phyloP scores from a whole-genome alignment of 2,329 filamentous ascomycete species.

The Aureobasidium vineae region DNA sequence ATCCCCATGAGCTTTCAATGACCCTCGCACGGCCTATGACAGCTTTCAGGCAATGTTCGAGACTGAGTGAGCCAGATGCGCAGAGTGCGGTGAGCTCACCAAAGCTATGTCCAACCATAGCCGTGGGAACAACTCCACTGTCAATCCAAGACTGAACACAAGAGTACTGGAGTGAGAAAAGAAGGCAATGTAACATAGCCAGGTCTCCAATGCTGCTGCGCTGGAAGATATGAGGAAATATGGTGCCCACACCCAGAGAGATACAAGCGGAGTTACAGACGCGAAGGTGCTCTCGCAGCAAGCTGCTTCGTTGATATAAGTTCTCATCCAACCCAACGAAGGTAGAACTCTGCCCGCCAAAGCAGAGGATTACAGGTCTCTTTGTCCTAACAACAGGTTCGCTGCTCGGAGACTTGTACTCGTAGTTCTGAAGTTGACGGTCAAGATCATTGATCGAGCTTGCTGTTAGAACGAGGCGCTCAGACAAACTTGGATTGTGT shows the following conservation, averaged over 20 bases:
- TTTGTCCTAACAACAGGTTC: too few relatives aligned
- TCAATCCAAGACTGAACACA: not conserved
- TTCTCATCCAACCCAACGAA: too few relatives aligned
- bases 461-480: too few relatives aligned
- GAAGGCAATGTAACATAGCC: too few relatives aligned
- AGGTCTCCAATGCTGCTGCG: not conserved
- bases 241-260: not conserved
- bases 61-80: slow-evolving; percentile 39
- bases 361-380: not conserved
- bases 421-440: too few relatives aligned
- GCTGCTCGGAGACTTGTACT: too few relatives aligned
- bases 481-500: too few relatives aligned
- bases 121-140: slow-evolving; percentile 34
- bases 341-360: too few relatives aligned
- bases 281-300: too few relatives aligned
- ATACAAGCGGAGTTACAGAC: too few relatives aligned
- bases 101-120: slow-evolving; percentile 39
- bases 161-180: not conserved
- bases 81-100: slow-evolving; percentile 44
- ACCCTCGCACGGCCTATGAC: not conserved
- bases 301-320: too few relatives aligned
- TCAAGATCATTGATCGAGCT: too few relatives aligned
- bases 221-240: not conserved
- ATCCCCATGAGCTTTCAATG: not conserved
- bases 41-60: slow-evolving; percentile 29